These are phyloP conservation scores for Daldinia decipiens DNA, from an alignment of 495 filamentous ascomycete species.

Conservation along the genomic window DNA sequence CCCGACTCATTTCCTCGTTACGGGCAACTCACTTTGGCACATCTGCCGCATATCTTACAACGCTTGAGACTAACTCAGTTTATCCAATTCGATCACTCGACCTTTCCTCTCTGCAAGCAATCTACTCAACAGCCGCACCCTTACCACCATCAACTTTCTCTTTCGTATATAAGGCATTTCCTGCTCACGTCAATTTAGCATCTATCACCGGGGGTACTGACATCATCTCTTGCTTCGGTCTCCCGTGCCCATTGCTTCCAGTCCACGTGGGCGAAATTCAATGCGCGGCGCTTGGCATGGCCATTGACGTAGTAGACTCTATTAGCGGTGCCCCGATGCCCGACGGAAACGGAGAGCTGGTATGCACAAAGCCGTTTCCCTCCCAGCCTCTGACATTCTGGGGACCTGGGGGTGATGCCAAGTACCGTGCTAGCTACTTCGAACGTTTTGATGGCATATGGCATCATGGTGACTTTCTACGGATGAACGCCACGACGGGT, in stretches of 20 bases:
- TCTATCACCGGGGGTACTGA: constrained; percentile 92
- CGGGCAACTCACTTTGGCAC: constrained; percentile 91
- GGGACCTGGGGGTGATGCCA: constrained; percentile 72
- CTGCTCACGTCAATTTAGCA: constrained; percentile 76
- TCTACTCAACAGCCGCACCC: constrained; percentile 93
- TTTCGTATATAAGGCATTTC: constrained; percentile 86
- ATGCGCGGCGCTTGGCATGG: constrained; percentile 90
- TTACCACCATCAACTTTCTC: constrained; percentile 91
- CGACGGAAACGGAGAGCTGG: constrained; percentile 86
- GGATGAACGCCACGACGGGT: constrained; percentile 76
- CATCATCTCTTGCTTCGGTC: constrained; percentile 93
- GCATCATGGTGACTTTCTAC: constrained; percentile 96
- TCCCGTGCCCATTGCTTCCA: constrained; percentile 83
- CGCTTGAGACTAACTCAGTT: constrained; percentile 83
- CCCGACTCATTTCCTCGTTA: constrained; percentile 54
- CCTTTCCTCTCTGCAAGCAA: constrained; percentile 71
- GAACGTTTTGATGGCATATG: constrained; percentile 79
- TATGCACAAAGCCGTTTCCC: constrained; percentile 87
- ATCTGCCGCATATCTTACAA: constrained; percentile 89
- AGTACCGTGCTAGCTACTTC: constrained; percentile 88
- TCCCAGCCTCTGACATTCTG: constrained; percentile 92
- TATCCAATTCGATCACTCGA: constrained; percentile 66
- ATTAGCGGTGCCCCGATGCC: constrained; percentile 59
- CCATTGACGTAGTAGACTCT: constrained; percentile 78
- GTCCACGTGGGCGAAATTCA: constrained; percentile 92